Base-by-base conservation (phyloP, 768 basidiomycete genomes). In the Amanita jacksonii region DNA sequence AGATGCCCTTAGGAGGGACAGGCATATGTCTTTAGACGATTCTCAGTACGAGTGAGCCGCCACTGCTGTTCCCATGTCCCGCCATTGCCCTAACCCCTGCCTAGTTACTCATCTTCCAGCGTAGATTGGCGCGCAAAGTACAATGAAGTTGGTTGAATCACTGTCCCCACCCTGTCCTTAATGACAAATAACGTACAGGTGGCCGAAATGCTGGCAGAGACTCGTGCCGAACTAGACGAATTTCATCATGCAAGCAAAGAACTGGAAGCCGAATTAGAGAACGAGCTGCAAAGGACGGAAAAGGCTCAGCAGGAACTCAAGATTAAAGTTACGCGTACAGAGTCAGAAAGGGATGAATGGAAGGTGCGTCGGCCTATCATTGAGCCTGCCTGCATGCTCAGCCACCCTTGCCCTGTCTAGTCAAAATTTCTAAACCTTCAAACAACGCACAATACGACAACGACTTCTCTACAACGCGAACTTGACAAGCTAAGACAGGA, bases 211-310 rank as follows among this genome's bases (percentile, higher is more conserved):
- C 73, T 93, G 51, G 60, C 78, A 24, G 86, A 91, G 61, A 89
- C 90, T 25, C 77, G 84, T 48, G 70, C 78, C 8, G 90, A 92
- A 62, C 80, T 94, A 40, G 80, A 85, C 57, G 85, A 93, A 55
- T 90, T 90, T 59, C 83, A 89, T 55, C 71, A 80, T 53, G 81
- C 85, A 49, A 83, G 85, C 68, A 89, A 85, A 63, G 90, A 93
- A 52, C 76, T 94, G 27, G 91, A 94, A 64, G 85, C 90, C 46
- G 94, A 97, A 63, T 66, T 97, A 52, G 91, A 93, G 71, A 75
- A 74, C 50, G 94, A 98, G 60, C 67, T 98, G 46, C 86, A 87
- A 57, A 72, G 84, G 43, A 86, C 89, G 31, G 88, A 93, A 66
- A 85, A 80, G 62, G 72, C 84, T 1, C 85, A 90, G 58, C 77